Evolutionary conservation across 1,284 basidiomycete genomes (phyloP), one percentile per base, ranked within the genome.

Genomic region (Cutaneotrichosporon sp.): DNA sequence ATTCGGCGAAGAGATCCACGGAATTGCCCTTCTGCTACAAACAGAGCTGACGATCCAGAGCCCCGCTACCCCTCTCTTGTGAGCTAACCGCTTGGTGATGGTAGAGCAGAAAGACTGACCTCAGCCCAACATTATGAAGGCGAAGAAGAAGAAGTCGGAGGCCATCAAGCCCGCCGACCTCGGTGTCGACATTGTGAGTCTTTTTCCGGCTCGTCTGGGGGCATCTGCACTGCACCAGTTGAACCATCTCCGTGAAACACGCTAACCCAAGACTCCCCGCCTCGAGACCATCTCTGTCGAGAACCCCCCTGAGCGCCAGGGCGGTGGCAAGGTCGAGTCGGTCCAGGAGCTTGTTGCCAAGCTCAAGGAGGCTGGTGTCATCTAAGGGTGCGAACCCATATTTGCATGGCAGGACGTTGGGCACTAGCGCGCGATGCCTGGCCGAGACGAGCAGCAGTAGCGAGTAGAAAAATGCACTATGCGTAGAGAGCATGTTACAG

Each of bases 111-210:
- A 62, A 69, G 56, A 60, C 62, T 56, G 42, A 61, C 30, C 18
- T 4, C 68, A 79, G 77, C 94, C 93, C 18, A 96, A 93, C 76
- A 96, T 96, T 80, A 97, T 96, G 92, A 96, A 96, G 83, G 96
- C 96, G 30, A 99, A 98, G 86, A 99, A 98, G 87, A 99, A 99
- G 83, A 90, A 91, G 30, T 83, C 98, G 58, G 89, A 95, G 82
- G 95, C 92, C 76, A 74, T 94, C 67, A 87, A 87, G 38, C 84
- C 92, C 10, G 83, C 85, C 56, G 92, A 96, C 72, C 88, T 98
- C 16, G 88, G 89, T n/a, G 68, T 81, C 21, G 80, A 81, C 72
- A 76, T 80, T 65, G 78, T 80, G 65, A 69, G 77, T 73, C 11
- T 11, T 7, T 34, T 52, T 71, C n/a, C 1, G 14, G 32, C 49